phyloP scores from a whole-genome alignment of 78 protist species.

The Planoprotostelium fungivorum region DNA sequence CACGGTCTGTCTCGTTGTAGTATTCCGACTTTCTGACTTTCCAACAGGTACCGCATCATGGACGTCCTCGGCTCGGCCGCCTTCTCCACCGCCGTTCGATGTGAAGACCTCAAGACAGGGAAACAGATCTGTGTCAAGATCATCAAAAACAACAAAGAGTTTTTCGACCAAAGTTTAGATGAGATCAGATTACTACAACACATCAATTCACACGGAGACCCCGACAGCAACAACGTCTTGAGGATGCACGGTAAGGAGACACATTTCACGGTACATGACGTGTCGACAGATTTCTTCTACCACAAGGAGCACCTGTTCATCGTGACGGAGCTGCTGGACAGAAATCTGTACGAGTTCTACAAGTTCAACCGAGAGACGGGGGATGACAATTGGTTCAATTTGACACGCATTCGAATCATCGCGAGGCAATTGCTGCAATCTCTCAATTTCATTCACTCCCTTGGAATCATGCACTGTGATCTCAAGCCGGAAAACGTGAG shows the following conservation, averaged over 20 bases:
- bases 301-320: slow-evolving; percentile 78
- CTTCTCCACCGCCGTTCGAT: slow-evolving; percentile 66
- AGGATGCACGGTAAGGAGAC: slow-evolving; percentile 4
- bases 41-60: slow-evolving; percentile 60
- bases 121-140: slow-evolving; percentile 70
- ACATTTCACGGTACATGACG: background rate
- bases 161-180: slow-evolving; percentile 81
- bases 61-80: slow-evolving; percentile 71
- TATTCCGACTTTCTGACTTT: no score
- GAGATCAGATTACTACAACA: slow-evolving; percentile 74
- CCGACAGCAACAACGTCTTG: slow-evolving; percentile 47
- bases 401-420: slow-evolving; percentile 61
- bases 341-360: slow-evolving; percentile 74
- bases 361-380: slow-evolving; percentile 41
- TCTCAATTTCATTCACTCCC: slow-evolving; percentile 35
- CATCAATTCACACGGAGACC: slow-evolving; percentile 34
- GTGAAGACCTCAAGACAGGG: slow-evolving; percentile 47
- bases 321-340: slow-evolving; percentile 71
- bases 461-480: slow-evolving; percentile 76
- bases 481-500: slow-evolving; percentile 81
- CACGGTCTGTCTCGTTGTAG: no score
- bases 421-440: slow-evolving; percentile 42
- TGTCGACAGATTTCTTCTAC: slow-evolving; percentile 67
- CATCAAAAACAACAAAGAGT: slow-evolving; percentile 77
- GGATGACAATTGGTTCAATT: slow-evolving; percentile 42